Base-by-base conservation (phyloP, 2,329 filamentous ascomycete genomes). In the Aspergillus fijiensis region DNA sequence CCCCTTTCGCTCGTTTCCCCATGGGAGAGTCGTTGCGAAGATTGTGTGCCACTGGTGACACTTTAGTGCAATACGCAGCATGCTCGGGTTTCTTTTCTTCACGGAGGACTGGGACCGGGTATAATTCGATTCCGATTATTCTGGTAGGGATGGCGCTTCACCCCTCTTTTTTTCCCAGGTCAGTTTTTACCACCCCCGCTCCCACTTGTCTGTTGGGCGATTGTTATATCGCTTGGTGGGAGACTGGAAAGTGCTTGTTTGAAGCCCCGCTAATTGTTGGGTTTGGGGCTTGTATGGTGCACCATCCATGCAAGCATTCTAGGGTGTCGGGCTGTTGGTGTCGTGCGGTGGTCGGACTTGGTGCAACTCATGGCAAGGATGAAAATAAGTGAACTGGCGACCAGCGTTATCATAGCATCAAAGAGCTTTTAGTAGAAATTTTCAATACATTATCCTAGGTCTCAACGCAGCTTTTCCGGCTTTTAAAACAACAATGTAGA, bases 51-150 rank as follows among this genome's bases (percentile, higher is more conserved):
- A 57, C 16, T 51, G 27, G 57, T 61, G 87, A 88, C 87, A 92
- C 90, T 92, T 91, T 84, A 95, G 91, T 94, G 89, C 91, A 91
- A 95, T 95, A 92, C 89, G 90, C 90, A 85, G 91, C 91, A 87
- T 93, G 82, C 83, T 79, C 74, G 76, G 61, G 66, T 70, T 74
- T 4, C 68, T 69, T 75, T 71, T 72, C 72, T 73, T 42, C 27
- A 9, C 27, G 47, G 33, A 58, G 60, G 65, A 71, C 27, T 29
- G 71, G 76, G 76, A 74, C 67, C 68, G 77, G 73, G 80, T 83
- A 88, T 87, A 83, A 92, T 91, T 91, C 89, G 89, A 93, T 92
- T 92, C 90, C 88, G 89, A 92, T 93, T 88, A 92, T 86, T 91
- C 89, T 89, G 88, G 84, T 85, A 87, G 85, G 89, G 88, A 86